Conservation (phyloP, 768 basidiomycete genomes). For the Rhizopogon vinicolor region DNA sequence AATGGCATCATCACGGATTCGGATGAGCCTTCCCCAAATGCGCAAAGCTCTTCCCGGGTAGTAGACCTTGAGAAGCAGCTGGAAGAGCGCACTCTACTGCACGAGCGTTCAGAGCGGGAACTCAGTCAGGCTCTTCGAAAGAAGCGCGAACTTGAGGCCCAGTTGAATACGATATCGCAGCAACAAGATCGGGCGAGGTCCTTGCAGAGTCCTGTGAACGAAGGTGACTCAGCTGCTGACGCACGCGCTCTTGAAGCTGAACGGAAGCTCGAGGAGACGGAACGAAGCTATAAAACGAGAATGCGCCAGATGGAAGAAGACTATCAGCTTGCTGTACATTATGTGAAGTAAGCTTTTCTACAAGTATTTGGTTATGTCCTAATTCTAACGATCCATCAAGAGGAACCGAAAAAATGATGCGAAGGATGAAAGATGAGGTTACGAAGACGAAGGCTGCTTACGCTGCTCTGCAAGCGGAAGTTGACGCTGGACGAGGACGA, state of each 20-base stretch:
- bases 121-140: conserved; percentile 59
- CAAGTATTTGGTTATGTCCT: conserved; percentile 6
- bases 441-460: conserved; percentile 86
- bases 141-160: conserved; percentile 72
- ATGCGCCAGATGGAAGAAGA: conserved; percentile 91
- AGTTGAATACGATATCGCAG: conserved; percentile 56
- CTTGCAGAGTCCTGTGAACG: conserved; percentile 47
- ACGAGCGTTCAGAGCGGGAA: conserved; percentile 75
- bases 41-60: conserved; percentile 38
- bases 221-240: conserved; percentile 32
- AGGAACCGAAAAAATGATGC: conserved; percentile 97
- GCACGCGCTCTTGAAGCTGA: conserved; percentile 65
- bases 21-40: conserved; percentile 49
- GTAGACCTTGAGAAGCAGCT: conserved; percentile 77
- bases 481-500: conserved; percentile 65
- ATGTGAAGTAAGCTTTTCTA: conserved; percentile 76
- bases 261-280: conserved; percentile 73
- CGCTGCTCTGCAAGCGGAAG: conserved; percentile 74
- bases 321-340: conserved; percentile 94
- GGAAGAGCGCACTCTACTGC: conserved; percentile 63
- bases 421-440: conserved; percentile 93
- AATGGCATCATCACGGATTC: conserved; percentile 80
- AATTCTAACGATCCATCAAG: conserved; percentile 33
- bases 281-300: conserved; percentile 70
- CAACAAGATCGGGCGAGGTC: conserved; percentile 66